These are phyloP conservation scores for Saprolegnia diclina DNA, from an alignment of 352 stramenopile species.

Conservation along the genomic window DNA sequence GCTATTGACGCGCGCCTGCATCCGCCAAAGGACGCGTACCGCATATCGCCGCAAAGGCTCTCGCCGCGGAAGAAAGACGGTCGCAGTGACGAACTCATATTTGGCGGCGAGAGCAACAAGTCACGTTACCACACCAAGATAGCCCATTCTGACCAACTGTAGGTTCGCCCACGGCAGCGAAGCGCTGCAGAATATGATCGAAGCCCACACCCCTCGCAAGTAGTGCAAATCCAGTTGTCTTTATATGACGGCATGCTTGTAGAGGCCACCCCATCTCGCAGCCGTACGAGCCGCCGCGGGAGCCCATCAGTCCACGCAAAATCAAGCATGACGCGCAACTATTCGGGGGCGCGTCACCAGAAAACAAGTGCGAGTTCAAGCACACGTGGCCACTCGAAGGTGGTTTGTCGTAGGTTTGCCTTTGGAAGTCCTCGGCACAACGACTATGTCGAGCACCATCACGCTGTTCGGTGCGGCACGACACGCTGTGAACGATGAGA, in stretches of 20 bases:
- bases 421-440: conserved; percentile 5
- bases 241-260: not conserved
- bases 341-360: conserved; percentile 17
- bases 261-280: conserved; percentile 22
- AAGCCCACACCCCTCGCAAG: conserved; percentile 15
- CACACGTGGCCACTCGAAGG: too few species aligned
- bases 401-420: not conserved
- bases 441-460: not conserved
- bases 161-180: conserved; percentile 25
- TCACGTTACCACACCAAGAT: not conserved
- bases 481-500: too few species aligned
- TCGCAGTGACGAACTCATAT: conserved; percentile 10
- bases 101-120: conserved; percentile 18
- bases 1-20: conserved; percentile 3
- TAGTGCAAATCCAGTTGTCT: not conserved
- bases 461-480: not conserved
- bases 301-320: not conserved
- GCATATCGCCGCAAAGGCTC: not conserved
- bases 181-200: conserved; percentile 13
- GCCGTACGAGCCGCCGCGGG: conserved; percentile 1
- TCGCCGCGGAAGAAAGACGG: not conserved
- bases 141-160: not conserved
- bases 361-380: conserved; percentile 27
- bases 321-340: conserved; percentile 19
- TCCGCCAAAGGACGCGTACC: not conserved